Evolutionary conservation across 2,329 filamentous ascomycete genomes (phyloP).

Genomic region (Colletotrichum sp.): DNA sequence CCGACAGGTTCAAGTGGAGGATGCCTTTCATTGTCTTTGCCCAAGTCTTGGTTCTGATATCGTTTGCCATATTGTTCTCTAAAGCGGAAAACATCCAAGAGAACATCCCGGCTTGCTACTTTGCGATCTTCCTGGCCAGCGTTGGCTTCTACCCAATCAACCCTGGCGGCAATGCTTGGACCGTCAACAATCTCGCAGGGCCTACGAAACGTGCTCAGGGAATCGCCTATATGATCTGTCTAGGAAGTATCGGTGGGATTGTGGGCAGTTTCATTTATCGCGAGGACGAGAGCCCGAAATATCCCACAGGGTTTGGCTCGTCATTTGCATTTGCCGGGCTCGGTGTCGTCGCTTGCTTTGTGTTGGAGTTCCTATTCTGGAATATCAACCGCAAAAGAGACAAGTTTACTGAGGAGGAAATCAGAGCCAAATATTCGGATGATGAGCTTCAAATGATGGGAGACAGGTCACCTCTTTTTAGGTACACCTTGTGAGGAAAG

Average conservation of each 20-base stretch:
- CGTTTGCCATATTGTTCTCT: constrained; percentile 11
- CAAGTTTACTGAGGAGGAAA: constrained; percentile 23
- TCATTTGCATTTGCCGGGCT: constrained; percentile 32
- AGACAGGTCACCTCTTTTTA: constrained; percentile 23
- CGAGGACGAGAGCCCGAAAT: constrained; percentile 47
- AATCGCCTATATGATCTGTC: constrained; percentile 31
- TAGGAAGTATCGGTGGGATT: constrained; percentile 31
- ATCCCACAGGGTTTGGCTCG: constrained; percentile 44
- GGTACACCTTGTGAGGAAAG: neutral
- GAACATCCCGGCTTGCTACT: constrained; percentile 4
- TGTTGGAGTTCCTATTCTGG: constrained; percentile 33
- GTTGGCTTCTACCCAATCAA: constrained; percentile 23
- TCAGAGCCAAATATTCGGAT: constrained; percentile 27
- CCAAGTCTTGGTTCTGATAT: constrained; percentile 7
- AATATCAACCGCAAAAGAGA: constrained; percentile 29
- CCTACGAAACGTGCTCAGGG: constrained; percentile 28
- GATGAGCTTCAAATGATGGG: constrained; percentile 36
- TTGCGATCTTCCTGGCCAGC: constrained; percentile 10
- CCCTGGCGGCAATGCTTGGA: constrained; percentile 19
- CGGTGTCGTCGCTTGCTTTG: constrained; percentile 31
- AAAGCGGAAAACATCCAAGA: neutral
- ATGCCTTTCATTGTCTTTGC: constrained; percentile 47
- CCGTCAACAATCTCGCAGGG: constrained; percentile 27
- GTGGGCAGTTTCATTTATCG: constrained; percentile 32
- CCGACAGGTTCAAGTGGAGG: constrained; percentile 68